Conservation (phyloP, 2,329 filamentous ascomycete species). For the Claviceps cyperi region DNA sequence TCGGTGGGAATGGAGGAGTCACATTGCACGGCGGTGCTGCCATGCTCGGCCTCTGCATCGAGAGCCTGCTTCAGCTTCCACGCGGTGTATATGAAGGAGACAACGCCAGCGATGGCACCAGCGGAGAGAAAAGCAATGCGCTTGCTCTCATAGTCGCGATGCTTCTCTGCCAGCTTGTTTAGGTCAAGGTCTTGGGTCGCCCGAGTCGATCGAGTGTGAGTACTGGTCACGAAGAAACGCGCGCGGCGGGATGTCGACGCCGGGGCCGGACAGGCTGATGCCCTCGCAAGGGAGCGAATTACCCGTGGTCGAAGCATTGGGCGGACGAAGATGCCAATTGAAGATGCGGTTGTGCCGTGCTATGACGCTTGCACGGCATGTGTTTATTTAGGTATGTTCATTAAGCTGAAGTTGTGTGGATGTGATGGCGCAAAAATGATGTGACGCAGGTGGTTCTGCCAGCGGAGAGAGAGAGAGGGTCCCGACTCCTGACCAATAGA, state of each 20-base stretch:
- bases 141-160: slow-evolving; percentile 35
- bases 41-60: slow-evolving; percentile 15
- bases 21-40: slow-evolving; percentile 26
- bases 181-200: slow-evolving; percentile 36
- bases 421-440: neutral
- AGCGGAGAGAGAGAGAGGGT: neutral
- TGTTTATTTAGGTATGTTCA: too few relatives aligned
- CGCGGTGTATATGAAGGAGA: slow-evolving; percentile 36
- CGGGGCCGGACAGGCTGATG: neutral
- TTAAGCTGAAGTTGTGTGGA: neutral
- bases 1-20: slow-evolving; percentile 26
- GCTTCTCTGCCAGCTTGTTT: slow-evolving; percentile 29
- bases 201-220: slow-evolving; percentile 12
- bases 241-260: slow-evolving; percentile 13
- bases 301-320: slow-evolving; percentile 4
- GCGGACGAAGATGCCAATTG: neutral
- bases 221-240: slow-evolving; percentile 15
- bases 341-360: neutral
- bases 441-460: neutral
- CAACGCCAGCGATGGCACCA: slow-evolving; percentile 33
- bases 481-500: neutral
- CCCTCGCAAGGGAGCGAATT: slow-evolving; percentile 3
- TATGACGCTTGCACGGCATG: neutral
- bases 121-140: slow-evolving; percentile 36
- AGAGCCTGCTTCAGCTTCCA: slow-evolving; percentile 34